A percentile compares a stretch with the other conserved stretches of the same genome.
These are phyloP conservation scores for Tulasnella sp. DNA, from an alignment of 768 basidiomycete species.

Conservation along the genomic window DNA sequence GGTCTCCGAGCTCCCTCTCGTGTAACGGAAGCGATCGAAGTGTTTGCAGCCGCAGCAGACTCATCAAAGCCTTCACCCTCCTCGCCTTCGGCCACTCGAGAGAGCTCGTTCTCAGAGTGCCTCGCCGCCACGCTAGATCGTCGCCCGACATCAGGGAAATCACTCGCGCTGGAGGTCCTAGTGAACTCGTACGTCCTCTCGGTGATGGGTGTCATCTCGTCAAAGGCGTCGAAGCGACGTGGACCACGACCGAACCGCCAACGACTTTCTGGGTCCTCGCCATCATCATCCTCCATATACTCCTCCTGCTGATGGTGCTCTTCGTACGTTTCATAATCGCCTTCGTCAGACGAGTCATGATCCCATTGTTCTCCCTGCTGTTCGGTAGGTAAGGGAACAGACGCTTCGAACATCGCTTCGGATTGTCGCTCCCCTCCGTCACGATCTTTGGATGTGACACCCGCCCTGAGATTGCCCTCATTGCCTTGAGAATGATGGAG, in stretches of 20 bases:
- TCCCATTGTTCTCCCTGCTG: neutral
- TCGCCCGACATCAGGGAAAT: neutral
- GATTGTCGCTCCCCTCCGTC: no score
- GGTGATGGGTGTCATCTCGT: conserved; percentile 95
- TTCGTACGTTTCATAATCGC: conserved; percentile 8
- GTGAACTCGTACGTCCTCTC: conserved; percentile 87
- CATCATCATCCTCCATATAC: conserved; percentile 22
- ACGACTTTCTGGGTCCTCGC: conserved; percentile 18
- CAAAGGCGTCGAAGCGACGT: conserved; percentile 74
- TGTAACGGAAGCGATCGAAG: conserved; percentile 36
- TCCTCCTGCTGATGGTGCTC: conserved; percentile 17
- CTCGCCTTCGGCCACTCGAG: no score
- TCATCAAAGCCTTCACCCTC: conserved; percentile 17
- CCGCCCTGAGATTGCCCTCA: no score
- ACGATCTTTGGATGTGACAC: no score
- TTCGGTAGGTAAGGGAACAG: neutral
- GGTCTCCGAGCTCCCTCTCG: conserved; percentile 1
- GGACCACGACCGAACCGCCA: conserved; percentile 29
- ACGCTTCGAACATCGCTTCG: no score
- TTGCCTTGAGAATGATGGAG: no score
- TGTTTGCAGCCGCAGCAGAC: conserved; percentile 29
- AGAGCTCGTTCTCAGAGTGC: conserved; percentile 19
- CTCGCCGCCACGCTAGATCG: conserved; percentile 1
- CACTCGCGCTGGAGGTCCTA: conserved; percentile 27
- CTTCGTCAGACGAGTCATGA: neutral